Evolutionary conservation across 257 asterid genomes (phyloP).

Genomic region (Ilex aquifolium): DNA sequence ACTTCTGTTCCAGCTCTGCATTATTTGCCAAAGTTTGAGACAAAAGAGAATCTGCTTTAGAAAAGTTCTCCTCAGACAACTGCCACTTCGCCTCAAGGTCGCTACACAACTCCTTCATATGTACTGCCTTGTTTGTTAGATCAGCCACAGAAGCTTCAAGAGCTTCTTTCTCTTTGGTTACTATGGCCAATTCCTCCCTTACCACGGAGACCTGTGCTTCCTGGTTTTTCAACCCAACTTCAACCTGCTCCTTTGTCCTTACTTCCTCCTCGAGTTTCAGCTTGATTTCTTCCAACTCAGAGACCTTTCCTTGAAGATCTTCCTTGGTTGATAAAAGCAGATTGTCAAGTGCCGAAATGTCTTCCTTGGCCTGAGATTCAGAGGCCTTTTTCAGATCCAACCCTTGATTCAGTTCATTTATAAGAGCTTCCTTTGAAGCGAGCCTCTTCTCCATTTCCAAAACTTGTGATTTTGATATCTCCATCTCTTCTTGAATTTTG

Average conservation of each 20-base stretch:
- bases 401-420: slow-evolving; percentile 47
- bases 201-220: slow-evolving; percentile 34
- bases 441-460: slow-evolving; percentile 54
- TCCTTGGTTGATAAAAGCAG: slow-evolving; percentile 35
- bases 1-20: slow-evolving; percentile 66
- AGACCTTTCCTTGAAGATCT: slow-evolving; percentile 36
- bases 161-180: slow-evolving; percentile 43
- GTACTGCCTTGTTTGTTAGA: slow-evolving; percentile 38
- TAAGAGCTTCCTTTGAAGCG: slow-evolving; percentile 56
- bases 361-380: slow-evolving; percentile 51
- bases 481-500: slow-evolving; percentile 51
- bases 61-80: slow-evolving; percentile 67
- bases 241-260: slow-evolving; percentile 33
- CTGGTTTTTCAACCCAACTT: slow-evolving; percentile 36
- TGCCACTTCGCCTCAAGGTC: slow-evolving; percentile 78
- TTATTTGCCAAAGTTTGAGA: slow-evolving; percentile 66
- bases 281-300: slow-evolving; percentile 47
- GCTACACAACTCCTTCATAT: slow-evolving; percentile 61
- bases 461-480: slow-evolving; percentile 55
- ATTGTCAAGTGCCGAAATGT: slow-evolving; percentile 45
- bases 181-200: slow-evolving; percentile 47
- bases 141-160: slow-evolving; percentile 59
- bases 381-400: slow-evolving; percentile 47
- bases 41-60: slow-evolving; percentile 65
- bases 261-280: slow-evolving; percentile 53